Evolutionary conservation across 352 stramenopile genomes (phyloP), one percentile per base, ranked within the genome.

Genomic region (Aphanomyces stellatus): DNA sequence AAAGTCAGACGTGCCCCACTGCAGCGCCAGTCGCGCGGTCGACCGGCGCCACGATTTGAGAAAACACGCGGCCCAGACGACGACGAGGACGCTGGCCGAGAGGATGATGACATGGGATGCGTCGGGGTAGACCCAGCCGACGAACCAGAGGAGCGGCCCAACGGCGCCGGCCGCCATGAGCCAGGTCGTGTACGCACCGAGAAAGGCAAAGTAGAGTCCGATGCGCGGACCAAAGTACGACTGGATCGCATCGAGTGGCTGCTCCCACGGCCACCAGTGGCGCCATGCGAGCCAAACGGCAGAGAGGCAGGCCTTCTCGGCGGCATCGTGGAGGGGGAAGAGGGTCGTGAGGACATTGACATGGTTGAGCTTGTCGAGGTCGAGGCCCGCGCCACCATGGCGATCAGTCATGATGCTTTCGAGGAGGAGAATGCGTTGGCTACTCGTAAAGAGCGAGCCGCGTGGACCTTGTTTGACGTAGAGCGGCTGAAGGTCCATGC

Each of bases 201-300:
- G 55, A 34, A 57, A 99, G 34, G 97, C 76, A 73, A 99, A 99
- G 77, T 99, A 99, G 60, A 99, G 95, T 22, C 90, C 90, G 62
- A 99, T 88, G 72, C 98, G 89, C 61, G 87, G 79, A 55, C 84
- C 84, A 75, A 91, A 93, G 71, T 93, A 93, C 55, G 85, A 74
- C 64, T 83, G 87, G 53, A 93, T 84, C 19, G 76, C 76, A 61
- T 91, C 76, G 56, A 93, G 88, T 0, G 84, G 84, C 69, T 93
- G 84, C 56, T 74, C 79, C 84, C 90, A 90, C 2, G 84, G 79
- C n/a, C 73, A 80, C n/a, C 73, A 80, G 42, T 77, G 78, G 60
- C 79, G 78, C 82, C 82, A 91, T 42, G 76, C 63, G 51, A 93
- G 84, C 84, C 84, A 93, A 53, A 77, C 73, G 40, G 78, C 53